Evolutionary conservation across 2,329 filamentous ascomycete species (phyloP).

Genomic region (Cyanodermella asteris): DNA sequence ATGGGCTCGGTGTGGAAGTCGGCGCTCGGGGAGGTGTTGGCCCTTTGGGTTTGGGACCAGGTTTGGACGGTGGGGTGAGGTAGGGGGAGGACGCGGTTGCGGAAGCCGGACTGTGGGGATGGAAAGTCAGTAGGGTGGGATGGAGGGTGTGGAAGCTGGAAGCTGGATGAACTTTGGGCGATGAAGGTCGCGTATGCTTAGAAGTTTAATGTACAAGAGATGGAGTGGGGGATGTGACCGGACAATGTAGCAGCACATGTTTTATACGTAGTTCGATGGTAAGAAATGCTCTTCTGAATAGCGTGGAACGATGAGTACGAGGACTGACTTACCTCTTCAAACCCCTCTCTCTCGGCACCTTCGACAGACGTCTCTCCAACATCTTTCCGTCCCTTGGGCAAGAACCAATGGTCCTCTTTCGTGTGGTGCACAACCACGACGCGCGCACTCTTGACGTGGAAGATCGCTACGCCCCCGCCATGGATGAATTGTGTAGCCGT

Average conservation of each 20-base stretch:
- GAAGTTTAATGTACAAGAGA: too few relatives aligned
- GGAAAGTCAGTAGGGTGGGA: background rate
- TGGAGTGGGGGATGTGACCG: too few relatives aligned
- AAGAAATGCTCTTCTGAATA: too few relatives aligned
- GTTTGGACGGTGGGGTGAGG: conserved; percentile 23
- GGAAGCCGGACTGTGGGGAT: conserved; percentile 20
- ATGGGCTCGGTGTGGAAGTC: conserved; percentile 22
- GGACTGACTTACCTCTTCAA: conserved; percentile 19
- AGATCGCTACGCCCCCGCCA: conserved; percentile 26
- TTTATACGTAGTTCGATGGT: too few relatives aligned
- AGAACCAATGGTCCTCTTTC: conserved; percentile 21
- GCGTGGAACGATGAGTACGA: conserved; percentile 1
- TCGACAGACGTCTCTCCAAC: conserved; percentile 20
- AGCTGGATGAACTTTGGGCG: too few relatives aligned
- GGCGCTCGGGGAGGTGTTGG: conserved; percentile 8
- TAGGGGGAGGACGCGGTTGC: conserved; percentile 26
- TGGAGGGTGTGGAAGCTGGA: too few relatives aligned
- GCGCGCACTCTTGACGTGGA: conserved; percentile 23
- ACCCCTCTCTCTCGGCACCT: conserved; percentile 27
- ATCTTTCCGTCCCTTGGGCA: conserved; percentile 27
- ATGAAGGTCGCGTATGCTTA: too few relatives aligned
- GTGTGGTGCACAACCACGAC: conserved; percentile 27
- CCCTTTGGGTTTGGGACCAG: conserved; percentile 13
- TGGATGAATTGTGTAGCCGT: too few relatives aligned
- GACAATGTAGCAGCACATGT: too few relatives aligned